These are phyloP conservation scores for Pholiota adiposa DNA, from an alignment of 1,284 basidiomycete genomes.

Conservation along the genomic window DNA sequence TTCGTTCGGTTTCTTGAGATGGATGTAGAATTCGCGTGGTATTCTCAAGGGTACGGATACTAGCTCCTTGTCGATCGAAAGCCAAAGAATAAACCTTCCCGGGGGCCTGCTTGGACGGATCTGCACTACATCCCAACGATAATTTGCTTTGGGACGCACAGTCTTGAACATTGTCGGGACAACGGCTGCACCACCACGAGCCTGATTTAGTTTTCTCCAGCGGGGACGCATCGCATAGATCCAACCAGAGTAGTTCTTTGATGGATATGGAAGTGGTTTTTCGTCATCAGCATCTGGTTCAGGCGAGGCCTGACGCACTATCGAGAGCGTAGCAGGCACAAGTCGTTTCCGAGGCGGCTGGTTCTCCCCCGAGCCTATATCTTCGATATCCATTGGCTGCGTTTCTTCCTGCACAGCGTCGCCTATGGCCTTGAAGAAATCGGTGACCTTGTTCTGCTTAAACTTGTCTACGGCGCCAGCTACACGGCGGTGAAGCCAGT, in stretches of 20 bases:
- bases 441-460: slow-evolving; percentile 96
- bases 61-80: slow-evolving; percentile 83
- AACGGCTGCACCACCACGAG: slow-evolving; percentile 43
- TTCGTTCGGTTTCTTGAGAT: slow-evolving; percentile 73
- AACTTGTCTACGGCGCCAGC: slow-evolving; percentile 93
- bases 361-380: slow-evolving; percentile 45
- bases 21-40: slow-evolving; percentile 92
- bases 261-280: slow-evolving; percentile 60
- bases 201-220: slow-evolving; percentile 74
- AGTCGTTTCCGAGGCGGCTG: slow-evolving; percentile 45
- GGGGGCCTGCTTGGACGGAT: slow-evolving; percentile 79
- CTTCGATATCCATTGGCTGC: slow-evolving; percentile 66
- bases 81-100: slow-evolving; percentile 91
- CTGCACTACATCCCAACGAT: slow-evolving; percentile 94
- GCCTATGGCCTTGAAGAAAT: slow-evolving; percentile 82
- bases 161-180: slow-evolving; percentile 85
- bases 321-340: slow-evolving; percentile 60
- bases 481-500: slow-evolving; percentile 95
- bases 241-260: slow-evolving; percentile 78
- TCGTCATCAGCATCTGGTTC: slow-evolving; percentile 41
- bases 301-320: slow-evolving; percentile 41
- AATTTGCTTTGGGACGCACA: slow-evolving; percentile 65
- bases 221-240: slow-evolving; percentile 79
- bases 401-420: slow-evolving; percentile 36
- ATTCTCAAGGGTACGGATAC: slow-evolving; percentile 84